Evolutionary conservation across 192 early-diverging fungal genomes (phyloP), one percentile per base, ranked within the genome.

Genomic region (Dimargaris verticillata): DNA sequence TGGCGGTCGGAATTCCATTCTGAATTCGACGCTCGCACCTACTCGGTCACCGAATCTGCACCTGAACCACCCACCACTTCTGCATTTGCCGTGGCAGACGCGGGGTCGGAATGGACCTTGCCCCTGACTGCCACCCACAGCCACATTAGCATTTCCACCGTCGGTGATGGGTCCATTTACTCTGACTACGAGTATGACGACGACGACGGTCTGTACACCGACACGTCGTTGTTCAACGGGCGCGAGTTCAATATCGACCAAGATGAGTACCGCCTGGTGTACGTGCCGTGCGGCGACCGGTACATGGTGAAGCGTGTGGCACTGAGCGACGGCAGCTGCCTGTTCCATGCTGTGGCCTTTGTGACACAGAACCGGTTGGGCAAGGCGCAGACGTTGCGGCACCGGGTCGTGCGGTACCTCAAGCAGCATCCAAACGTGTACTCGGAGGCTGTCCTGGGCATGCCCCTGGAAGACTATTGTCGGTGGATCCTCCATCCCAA

Each of bases 261-360:
- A n/a, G 45, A 29, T 10, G 41, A 20, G 49, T 28, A 10, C 24
- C 45, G 1, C 49, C 12, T 48, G 15, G 43, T n/a, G 50, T 52
- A 52, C 10, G 63, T 64, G 13, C 38, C 44, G 38, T 38, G 67
- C 22, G 62, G 62, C 1, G 59, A 62, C 20, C 65, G 70, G 0
- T 69, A 65, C 48, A 50, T 76, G 12, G 67, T 72, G 13, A 48
- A 63, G 13, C 68, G 71, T 26, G 45, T 13, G 2, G 29, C 28
- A 4, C 6, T 49, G 20, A 61, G 47, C 63, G 76, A 84, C 72
- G 76, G 80, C 70, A 76, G 69, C 67, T 84, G 82, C 33, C 66
- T 84, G 43, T 84, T 84, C 63, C 75, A 65, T 38, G 72, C 78
- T 1, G 67, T 82, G 14, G 66, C 66, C 2, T 67, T 48, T 15